These are phyloP conservation scores for Nitzschia inconspicua DNA, from an alignment of 108 stramenopile genomes.

Conservation along the genomic window DNA sequence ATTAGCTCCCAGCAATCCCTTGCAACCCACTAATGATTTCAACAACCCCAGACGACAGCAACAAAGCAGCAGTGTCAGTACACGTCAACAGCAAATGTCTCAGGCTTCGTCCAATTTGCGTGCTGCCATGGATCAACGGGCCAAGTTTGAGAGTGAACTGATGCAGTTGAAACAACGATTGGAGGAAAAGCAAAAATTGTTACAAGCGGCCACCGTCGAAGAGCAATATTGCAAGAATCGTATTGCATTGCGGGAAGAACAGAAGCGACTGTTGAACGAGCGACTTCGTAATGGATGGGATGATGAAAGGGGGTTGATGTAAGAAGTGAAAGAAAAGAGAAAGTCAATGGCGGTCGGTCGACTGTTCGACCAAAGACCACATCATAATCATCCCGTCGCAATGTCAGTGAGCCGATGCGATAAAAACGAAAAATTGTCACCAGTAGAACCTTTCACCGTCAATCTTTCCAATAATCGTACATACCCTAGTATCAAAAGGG, in stretches of 20 bases:
- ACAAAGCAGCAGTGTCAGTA: background rate
- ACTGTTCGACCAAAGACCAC: no score
- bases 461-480: no score
- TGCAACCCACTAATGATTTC: background rate
- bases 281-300: conserved; percentile 9
- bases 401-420: no score
- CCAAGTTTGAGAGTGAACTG: background rate
- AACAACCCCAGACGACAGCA: background rate
- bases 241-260: conserved; percentile 2
- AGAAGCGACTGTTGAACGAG: conserved; percentile 3
- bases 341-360: no score
- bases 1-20: background rate
- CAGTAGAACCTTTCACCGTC: no score
- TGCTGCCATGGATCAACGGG: background rate
- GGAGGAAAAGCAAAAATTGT: conserved; percentile 2
- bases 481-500: no score
- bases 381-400: no score
- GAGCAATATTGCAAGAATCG: background rate
- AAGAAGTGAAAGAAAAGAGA: no score
- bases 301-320: conserved; percentile 5
- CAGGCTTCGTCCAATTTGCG: background rate
- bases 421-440: no score
- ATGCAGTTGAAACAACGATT: background rate
- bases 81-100: background rate
- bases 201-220: background rate